phyloP scores from a whole-genome alignment of 1,284 basidiomycete genomes.

The Omphalotus olearius region DNA sequence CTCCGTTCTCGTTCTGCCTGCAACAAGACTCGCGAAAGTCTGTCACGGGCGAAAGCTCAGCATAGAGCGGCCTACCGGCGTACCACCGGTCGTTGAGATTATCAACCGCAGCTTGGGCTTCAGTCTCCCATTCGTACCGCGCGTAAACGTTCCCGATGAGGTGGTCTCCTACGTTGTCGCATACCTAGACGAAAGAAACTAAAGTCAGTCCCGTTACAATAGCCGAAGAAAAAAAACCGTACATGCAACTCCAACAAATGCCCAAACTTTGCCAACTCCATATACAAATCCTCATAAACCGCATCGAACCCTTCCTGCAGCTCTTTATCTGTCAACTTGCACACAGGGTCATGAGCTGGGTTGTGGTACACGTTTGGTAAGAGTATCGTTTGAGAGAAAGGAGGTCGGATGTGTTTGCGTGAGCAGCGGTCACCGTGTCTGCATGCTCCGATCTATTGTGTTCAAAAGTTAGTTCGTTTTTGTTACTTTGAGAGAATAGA shows the following conservation, averaged over 20 bases:
- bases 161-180: conserved; percentile 99
- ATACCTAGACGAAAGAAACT: conserved; percentile 57
- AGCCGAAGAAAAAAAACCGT: conserved; percentile 29
- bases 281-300: conserved; percentile 94
- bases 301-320: conserved; percentile 95
- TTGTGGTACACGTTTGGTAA: conserved; percentile 99
- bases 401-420: conserved; percentile 95
- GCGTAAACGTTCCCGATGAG: conserved; percentile 99
- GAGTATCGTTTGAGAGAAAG: conserved; percentile 96
- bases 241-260: conserved; percentile 94
- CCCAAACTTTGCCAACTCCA: conserved; percentile 93
- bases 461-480: conserved; percentile 5
- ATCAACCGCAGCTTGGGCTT: conserved; percentile 92
- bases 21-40: conserved; percentile 99
- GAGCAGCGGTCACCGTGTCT: conserved; percentile 96
- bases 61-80: conserved; percentile 95
- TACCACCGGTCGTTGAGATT: conserved; percentile 97
- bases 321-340: conserved; percentile 83
- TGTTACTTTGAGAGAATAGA: conserved; percentile 5
- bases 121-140: conserved; percentile 97
- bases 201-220: background rate
- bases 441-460: conserved; percentile 83
- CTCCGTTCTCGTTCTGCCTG: conserved; percentile 95
- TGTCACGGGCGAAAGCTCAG: conserved; percentile 97
- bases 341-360: conserved; percentile 87